Conservation (phyloP, 768 basidiomycete species). For the Mrakia hoshinonis region DNA sequence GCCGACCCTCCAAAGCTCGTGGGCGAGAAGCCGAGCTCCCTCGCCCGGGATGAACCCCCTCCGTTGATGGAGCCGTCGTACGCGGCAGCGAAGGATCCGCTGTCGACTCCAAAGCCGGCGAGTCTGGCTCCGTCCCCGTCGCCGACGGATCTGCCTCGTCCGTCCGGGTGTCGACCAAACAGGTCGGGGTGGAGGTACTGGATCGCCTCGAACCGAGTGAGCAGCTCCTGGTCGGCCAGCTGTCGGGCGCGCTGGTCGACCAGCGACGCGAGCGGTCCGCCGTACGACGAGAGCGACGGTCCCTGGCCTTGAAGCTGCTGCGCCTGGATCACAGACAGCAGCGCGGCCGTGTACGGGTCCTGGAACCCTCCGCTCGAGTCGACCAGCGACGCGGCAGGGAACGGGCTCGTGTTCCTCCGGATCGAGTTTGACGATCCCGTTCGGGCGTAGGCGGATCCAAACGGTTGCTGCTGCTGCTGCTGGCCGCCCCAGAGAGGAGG, state of each 20-base stretch:
- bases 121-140: not conserved
- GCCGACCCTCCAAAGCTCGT: no score
- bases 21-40: no score
- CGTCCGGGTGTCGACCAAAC: conserved; percentile 9
- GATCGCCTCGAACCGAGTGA: conserved; percentile 20
- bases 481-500: not conserved
- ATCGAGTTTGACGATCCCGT: not conserved
- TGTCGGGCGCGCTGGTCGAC: not conserved
- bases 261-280: no score
- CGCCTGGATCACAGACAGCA: not conserved
- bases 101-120: not conserved
- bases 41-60: not conserved
- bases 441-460: not conserved
- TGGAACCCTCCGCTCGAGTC: not conserved
- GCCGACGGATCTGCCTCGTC: not conserved
- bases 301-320: not conserved
- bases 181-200: conserved; percentile 23
- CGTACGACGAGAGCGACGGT: not conserved
- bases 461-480: not conserved
- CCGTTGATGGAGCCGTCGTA: not conserved
- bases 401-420: not conserved
- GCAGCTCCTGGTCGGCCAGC: not conserved
- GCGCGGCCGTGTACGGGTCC: not conserved
- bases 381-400: not conserved
- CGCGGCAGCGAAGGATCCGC: not conserved